phyloP scores from a whole-genome alignment of 352 stramenopile species.

The Phytopythium litorale region DNA sequence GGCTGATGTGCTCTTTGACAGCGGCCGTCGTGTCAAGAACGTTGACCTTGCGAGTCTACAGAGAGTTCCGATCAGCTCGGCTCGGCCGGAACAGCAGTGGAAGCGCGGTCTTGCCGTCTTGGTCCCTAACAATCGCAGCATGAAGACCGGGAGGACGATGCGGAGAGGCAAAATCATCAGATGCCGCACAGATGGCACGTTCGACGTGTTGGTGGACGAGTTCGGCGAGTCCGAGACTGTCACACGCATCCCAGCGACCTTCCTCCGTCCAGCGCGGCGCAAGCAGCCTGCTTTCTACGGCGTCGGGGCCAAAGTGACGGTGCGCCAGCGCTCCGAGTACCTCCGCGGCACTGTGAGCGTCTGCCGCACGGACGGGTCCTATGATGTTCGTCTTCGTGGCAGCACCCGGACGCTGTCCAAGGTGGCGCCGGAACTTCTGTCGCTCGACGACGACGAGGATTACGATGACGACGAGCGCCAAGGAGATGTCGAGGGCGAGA shows the following conservation, averaged over 20 bases:
- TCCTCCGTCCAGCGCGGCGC: slow-evolving; percentile 14
- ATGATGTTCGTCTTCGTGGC: slow-evolving; percentile 39
- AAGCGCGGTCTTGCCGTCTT: slow-evolving; percentile 28
- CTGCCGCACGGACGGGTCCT: slow-evolving; percentile 45
- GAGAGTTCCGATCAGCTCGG: not conserved
- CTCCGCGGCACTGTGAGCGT: slow-evolving; percentile 34
- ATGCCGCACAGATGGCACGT: slow-evolving; percentile 56
- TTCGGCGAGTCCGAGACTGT: slow-evolving; percentile 37
- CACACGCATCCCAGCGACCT: slow-evolving; percentile 24
- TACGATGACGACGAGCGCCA: slow-evolving; percentile 17
- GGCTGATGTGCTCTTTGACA: slow-evolving; percentile 67
- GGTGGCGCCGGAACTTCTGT: slow-evolving; percentile 39
- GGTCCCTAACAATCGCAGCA: slow-evolving; percentile 42
- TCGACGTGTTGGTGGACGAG: slow-evolving; percentile 55
- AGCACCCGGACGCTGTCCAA: slow-evolving; percentile 23
- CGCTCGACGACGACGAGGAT: slow-evolving; percentile 35
- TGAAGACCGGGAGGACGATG: slow-evolving; percentile 22
- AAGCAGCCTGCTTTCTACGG: slow-evolving; percentile 29
- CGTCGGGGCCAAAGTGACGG: slow-evolving; percentile 37
- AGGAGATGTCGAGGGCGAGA: slow-evolving; percentile 1
- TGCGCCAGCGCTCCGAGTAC: slow-evolving; percentile 55
- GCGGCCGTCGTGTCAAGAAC: slow-evolving; percentile 46
- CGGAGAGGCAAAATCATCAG: slow-evolving; percentile 43
- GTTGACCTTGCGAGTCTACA: slow-evolving; percentile 45
- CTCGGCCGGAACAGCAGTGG: slow-evolving; percentile 5